Conservation (phyloP, 2,329 filamentous ascomycete species). For the Arachnomyces sp. region DNA sequence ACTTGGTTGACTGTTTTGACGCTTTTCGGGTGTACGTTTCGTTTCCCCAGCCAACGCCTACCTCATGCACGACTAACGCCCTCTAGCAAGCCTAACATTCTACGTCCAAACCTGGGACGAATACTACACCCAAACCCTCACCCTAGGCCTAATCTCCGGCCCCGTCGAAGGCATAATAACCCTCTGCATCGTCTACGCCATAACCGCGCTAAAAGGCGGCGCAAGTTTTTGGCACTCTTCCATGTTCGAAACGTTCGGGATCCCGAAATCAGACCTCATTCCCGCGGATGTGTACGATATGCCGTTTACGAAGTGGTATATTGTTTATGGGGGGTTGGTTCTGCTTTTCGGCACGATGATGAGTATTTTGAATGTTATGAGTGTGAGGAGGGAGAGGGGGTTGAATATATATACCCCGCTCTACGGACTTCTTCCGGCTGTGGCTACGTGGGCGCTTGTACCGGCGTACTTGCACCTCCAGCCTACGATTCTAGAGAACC, state of each 20-base stretch:
- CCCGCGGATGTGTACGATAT: conserved; percentile 66
- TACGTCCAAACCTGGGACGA: conserved; percentile 99
- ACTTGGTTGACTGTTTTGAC: conserved; percentile 78
- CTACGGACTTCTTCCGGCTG: conserved; percentile 74
- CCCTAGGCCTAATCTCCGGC: conserved; percentile 82
- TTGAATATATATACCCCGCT: conserved; percentile 48
- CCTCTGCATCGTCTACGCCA: conserved; percentile 68
- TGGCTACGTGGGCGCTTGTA: conserved; percentile 67
- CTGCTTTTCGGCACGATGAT: conserved; percentile 72
- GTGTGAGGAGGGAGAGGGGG: conserved; percentile 63
- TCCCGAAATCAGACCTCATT: conserved; percentile 56
- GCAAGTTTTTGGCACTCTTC: conserved; percentile 89
- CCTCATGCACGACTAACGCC: conserved; percentile 4
- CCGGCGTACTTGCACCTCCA: conserved; percentile 74
- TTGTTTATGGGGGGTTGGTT: conserved; percentile 74
- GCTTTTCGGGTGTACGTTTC: conserved; percentile 65
- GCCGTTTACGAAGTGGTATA: conserved; percentile 86
- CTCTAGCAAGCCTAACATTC: conserved; percentile 75
- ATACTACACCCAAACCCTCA: conserved; percentile 94
- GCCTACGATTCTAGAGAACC: conserved; percentile 69
- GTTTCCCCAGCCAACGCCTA: neutral
- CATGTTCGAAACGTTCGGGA: conserved; percentile 61
- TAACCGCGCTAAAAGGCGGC: conserved; percentile 78
- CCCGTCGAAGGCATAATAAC: conserved; percentile 91
- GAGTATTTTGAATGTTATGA: conserved; percentile 74